Conservation (phyloP, 2,329 filamentous ascomycete species). For the Sporothrix luriei region DNA sequence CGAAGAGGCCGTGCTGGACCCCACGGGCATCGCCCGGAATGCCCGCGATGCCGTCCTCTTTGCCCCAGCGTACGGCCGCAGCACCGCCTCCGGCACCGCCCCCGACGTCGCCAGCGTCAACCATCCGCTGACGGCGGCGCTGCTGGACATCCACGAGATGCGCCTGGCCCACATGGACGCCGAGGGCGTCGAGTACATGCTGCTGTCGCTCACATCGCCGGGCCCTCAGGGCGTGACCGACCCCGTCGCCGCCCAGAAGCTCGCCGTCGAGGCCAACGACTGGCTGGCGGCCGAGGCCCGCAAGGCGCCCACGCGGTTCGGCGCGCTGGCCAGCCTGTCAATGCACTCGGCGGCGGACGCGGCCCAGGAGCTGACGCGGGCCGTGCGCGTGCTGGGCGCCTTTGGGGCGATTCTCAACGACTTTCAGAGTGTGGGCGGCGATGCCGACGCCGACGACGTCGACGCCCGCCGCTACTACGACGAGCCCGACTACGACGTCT, state of each 20-base stretch:
- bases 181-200: conserved; percentile 45
- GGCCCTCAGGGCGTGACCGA: conserved; percentile 42
- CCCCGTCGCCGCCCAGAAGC: conserved; percentile 36
- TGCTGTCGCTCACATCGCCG: conserved; percentile 43
- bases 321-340: conserved; percentile 42
- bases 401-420: conserved; percentile 44
- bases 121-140: conserved; percentile 39
- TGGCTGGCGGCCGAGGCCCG: conserved; percentile 42
- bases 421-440: too few species aligned
- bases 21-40: conserved; percentile 40
- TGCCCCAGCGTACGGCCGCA: conserved; percentile 35
- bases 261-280: conserved; percentile 42
- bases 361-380: conserved; percentile 40
- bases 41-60: conserved; percentile 40
- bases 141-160: conserved; percentile 42
- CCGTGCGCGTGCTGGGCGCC: conserved; percentile 42
- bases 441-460: too few species aligned
- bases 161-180: conserved; percentile 43
- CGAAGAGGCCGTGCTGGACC: conserved; percentile 45
- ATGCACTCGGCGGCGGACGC: conserved; percentile 43
- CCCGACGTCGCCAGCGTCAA: conserved; percentile 32
- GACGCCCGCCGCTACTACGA: conserved; percentile 44
- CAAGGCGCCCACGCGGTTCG: conserved; percentile 41
- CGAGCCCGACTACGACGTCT: conserved; percentile 40
- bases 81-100: conserved; percentile 34